phyloP scores from a whole-genome alignment of 1,284 basidiomycete genomes.

The Dichomitus squalens region DNA sequence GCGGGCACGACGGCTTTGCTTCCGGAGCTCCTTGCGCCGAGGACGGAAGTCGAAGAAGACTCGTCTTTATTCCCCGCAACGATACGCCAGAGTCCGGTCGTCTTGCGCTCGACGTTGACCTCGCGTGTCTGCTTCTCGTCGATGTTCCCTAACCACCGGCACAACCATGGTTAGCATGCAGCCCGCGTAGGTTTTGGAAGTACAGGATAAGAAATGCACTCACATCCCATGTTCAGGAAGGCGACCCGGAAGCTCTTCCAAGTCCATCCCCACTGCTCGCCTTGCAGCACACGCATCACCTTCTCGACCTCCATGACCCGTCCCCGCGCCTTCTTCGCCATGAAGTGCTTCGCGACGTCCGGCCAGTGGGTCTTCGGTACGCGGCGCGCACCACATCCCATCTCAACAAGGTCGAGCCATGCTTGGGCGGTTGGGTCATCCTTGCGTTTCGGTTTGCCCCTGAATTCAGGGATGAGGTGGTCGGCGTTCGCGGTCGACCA shows the following conservation, averaged over 20 bases:
- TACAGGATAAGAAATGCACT: slow-evolving; percentile 33
- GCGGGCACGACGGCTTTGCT: not conserved
- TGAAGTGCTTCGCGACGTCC: slow-evolving; percentile 70
- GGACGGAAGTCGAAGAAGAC: not conserved
- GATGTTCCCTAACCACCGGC: slow-evolving; percentile 51
- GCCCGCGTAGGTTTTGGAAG: not conserved
- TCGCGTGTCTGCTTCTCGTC: slow-evolving; percentile 54
- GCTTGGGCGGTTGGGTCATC: slow-evolving; percentile 62
- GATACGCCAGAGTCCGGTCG: slow-evolving; percentile 58
- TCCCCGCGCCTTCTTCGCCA: slow-evolving; percentile 62
- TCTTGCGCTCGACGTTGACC: slow-evolving; percentile 54
- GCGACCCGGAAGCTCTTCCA: slow-evolving; percentile 77
- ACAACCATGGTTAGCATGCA: not conserved
- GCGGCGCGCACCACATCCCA: slow-evolving; percentile 59
- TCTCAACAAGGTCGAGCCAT: slow-evolving; percentile 66
- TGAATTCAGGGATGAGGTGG: slow-evolving; percentile 47
- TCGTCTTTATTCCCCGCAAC: slow-evolving; percentile 41
- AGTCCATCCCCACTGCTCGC: slow-evolving; percentile 70
- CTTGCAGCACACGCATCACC: slow-evolving; percentile 66
- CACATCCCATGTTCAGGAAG: slow-evolving; percentile 74
- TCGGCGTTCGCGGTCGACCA: slow-evolving; percentile 14
- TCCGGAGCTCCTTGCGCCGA: not conserved
- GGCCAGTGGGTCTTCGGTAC: slow-evolving; percentile 74
- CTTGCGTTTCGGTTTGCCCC: slow-evolving; percentile 53
- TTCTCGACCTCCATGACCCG: slow-evolving; percentile 65